Conservation (phyloP, 805 yeast genomes). For the Millerozyma miso region DNA sequence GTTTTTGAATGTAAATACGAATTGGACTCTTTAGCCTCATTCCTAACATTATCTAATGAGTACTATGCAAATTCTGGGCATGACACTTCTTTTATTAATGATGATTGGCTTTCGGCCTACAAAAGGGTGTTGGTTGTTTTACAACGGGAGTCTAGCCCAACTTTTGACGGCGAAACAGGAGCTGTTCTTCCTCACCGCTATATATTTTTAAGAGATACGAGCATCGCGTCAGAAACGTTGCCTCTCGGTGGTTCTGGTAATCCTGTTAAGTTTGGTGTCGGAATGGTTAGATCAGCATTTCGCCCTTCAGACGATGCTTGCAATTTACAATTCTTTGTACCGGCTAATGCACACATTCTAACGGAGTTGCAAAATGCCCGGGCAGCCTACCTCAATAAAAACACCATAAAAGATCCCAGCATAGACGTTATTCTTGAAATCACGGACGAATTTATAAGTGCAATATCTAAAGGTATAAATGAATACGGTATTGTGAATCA, state of each 20-base stretch:
- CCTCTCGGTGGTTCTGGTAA: slow-evolving; percentile 78
- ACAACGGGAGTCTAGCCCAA: slow-evolving; percentile 56
- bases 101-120: slow-evolving; percentile 57
- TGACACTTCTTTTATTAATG: slow-evolving; percentile 45
- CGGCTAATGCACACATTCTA: slow-evolving; percentile 76
- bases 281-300: slow-evolving; percentile 76
- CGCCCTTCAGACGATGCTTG: slow-evolving; percentile 89
- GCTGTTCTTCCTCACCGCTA: slow-evolving; percentile 48
- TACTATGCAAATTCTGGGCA: slow-evolving; percentile 51
- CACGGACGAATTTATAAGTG: slow-evolving; percentile 33
- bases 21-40: slow-evolving; percentile 80
- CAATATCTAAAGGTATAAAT: slow-evolving; percentile 53
- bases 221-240: slow-evolving; percentile 75
- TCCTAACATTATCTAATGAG: slow-evolving; percentile 69
- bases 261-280: slow-evolving; percentile 70
- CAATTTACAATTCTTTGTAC: slow-evolving; percentile 73
- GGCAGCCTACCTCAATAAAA: slow-evolving; percentile 15
- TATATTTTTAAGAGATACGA: slow-evolving; percentile 69
- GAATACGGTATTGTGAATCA: slow-evolving; percentile 65
- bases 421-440: slow-evolving; percentile 12
- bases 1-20: slow-evolving; percentile 92
- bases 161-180: slow-evolving; percentile 52
- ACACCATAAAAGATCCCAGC: slow-evolving; percentile 1
- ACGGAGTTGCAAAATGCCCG: slow-evolving; percentile 51
- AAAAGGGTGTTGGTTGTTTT: slow-evolving; percentile 49